Conservation (phyloP, 2,329 filamentous ascomycete genomes). For the Pleoardoris graminearum region DNA sequence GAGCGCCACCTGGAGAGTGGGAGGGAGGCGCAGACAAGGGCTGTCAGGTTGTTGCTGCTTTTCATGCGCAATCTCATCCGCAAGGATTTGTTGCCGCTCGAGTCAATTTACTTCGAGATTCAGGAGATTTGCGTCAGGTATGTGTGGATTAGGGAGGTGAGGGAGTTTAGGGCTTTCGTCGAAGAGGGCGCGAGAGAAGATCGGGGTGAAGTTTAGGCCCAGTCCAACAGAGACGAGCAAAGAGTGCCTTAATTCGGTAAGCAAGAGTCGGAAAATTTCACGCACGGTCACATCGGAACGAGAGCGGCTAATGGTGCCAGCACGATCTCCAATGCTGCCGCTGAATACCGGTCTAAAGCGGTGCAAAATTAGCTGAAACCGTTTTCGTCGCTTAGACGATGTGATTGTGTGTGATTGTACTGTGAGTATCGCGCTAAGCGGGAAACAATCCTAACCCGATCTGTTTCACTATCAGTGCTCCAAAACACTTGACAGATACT, state of each 20-base stretch:
- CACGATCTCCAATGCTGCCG: too few relatives aligned
- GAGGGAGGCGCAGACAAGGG: conserved; percentile 41
- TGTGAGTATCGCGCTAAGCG: conserved; percentile 19
- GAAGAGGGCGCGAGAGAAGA: conserved; percentile 22
- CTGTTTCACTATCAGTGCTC: conserved; percentile 26
- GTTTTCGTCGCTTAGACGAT: background rate
- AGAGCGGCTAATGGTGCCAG: background rate
- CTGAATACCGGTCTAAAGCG: background rate
- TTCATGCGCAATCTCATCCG: conserved; percentile 46
- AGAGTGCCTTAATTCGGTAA: background rate
- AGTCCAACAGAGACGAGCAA: background rate
- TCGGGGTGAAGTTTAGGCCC: background rate
- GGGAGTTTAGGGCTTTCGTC: conserved; percentile 42
- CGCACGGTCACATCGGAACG: background rate
- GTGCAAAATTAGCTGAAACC: conserved; percentile 15
- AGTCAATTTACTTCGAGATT: conserved; percentile 46
- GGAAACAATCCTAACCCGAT: conserved; percentile 26
- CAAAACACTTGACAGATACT: conserved; percentile 17
- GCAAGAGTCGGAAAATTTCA: background rate
- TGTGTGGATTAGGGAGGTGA: conserved; percentile 47
- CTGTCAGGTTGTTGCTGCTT: conserved; percentile 42
- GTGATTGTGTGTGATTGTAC: background rate
- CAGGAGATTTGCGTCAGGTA: conserved; percentile 47
- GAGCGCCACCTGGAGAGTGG: conserved; percentile 26
- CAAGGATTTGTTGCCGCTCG: conserved; percentile 34